Percentiles rank a stretch among this genome's conserved stretches.
phyloP scores from a whole-genome alignment of 73 alveolate genomes.

The Paramecium sonneborni region DNA sequence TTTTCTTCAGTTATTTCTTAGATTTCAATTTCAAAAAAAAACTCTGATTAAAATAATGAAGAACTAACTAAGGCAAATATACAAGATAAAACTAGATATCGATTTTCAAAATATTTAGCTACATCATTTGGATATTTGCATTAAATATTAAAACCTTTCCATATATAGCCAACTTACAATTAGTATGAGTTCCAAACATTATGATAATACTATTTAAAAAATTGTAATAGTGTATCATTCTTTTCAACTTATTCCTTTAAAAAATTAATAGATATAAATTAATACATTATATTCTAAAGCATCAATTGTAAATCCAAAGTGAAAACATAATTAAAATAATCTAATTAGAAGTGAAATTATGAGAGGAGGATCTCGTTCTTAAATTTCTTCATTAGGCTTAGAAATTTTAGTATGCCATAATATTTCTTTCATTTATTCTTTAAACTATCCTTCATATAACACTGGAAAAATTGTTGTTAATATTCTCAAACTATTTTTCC shows the following conservation, averaged over 20 bases:
- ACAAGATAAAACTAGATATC: constrained; percentile 12
- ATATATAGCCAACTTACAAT: background rate
- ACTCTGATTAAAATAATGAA: background rate
- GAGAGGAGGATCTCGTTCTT: constrained; percentile 23
- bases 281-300: background rate
- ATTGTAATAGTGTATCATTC: background rate
- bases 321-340: background rate
- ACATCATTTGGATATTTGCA: constrained; percentile 32
- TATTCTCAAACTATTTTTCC: constrained; percentile 25
- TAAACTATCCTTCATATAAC: constrained; percentile 1
- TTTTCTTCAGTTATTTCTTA: background rate
- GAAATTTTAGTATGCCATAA: background rate
- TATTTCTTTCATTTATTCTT: background rate
- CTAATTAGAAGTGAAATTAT: background rate
- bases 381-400: background rate
- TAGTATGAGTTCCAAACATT: background rate
- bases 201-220: background rate
- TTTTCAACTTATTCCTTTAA: background rate
- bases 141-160: constrained; percentile 16
- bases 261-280: background rate
- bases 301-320: constrained; percentile 15
- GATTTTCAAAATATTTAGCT: constrained; percentile 1
- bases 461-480: constrained; percentile 13
- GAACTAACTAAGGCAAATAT: background rate
- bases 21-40: background rate